These are phyloP conservation scores for Botrytis squamosa DNA, from an alignment of 2,329 filamentous ascomycete genomes.

Conservation along the genomic window DNA sequence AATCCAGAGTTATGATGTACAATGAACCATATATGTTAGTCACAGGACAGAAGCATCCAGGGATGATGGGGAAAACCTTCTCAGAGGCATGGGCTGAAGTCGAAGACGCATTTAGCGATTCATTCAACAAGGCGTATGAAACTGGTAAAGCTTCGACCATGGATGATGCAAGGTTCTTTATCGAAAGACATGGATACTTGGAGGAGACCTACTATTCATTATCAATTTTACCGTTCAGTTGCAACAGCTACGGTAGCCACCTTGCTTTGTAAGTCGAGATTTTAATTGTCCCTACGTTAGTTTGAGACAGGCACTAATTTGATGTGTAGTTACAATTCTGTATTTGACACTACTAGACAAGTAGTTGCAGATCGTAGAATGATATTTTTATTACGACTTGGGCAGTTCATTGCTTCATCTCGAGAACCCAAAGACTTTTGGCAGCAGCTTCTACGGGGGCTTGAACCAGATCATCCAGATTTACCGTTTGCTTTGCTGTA, in stretches of 20 bases:
- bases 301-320: not conserved
- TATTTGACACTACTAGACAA: conserved; percentile 75
- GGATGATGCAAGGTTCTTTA: conserved; percentile 37
- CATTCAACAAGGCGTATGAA: conserved; percentile 36
- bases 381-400: conserved; percentile 72
- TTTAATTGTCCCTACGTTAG: not conserved
- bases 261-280: conserved; percentile 29
- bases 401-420: conserved; percentile 70
- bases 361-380: conserved; percentile 75
- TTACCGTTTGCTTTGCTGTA: conserved; percentile 76
- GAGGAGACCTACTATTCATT: conserved; percentile 42
- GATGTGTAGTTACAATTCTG: conserved; percentile 52
- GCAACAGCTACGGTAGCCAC: conserved; percentile 19
- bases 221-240: conserved; percentile 30
- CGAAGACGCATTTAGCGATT: conserved; percentile 36
- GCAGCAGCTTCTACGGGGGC: conserved; percentile 62
- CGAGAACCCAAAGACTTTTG: conserved; percentile 71
- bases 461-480: conserved; percentile 71
- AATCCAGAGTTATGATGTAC: conserved; percentile 66
- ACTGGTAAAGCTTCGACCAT: conserved; percentile 33
- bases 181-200: conserved; percentile 40
- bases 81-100: conserved; percentile 43
- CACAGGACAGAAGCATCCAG: conserved; percentile 73
- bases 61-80: conserved; percentile 57
- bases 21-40: conserved; percentile 70